Conservation (phyloP, 73 alveolate genomes). For the Tetrahymena borealis region DNA sequence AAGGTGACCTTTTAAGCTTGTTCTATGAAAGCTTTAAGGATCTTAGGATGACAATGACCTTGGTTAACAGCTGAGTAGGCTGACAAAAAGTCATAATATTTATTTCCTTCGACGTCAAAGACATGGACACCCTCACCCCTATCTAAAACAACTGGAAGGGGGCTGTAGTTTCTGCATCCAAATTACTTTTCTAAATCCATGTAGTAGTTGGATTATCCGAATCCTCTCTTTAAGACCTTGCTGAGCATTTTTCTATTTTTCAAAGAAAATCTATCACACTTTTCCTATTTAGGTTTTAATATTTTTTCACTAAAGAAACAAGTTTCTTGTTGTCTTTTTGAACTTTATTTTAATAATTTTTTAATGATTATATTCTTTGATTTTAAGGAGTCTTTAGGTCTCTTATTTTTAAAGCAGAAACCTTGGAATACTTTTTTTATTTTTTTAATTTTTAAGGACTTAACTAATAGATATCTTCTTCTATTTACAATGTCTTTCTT, state of each 20-base stretch:
- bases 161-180: conserved; percentile 84
- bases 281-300: neutral
- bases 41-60: conserved; percentile 95
- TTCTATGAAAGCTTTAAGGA: conserved; percentile 63
- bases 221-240: neutral
- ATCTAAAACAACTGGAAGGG: conserved; percentile 79
- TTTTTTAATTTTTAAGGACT: neutral
- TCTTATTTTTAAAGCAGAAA: neutral
- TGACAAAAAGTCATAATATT: conserved; percentile 81
- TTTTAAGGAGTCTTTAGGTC: neutral
- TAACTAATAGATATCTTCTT: neutral
- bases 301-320: neutral
- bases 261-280: neutral
- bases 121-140: conserved; percentile 62
- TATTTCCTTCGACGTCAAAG: conserved; percentile 79
- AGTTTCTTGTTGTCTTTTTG: neutral
- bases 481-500: neutral
- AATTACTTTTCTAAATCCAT: conserved; percentile 48
- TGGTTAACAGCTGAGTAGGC: conserved; percentile 92
- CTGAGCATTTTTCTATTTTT: neutral
- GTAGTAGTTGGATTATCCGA: conserved; percentile 22
- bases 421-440: neutral
- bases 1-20: conserved; percentile 72
- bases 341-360: neutral
- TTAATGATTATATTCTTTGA: neutral